These are phyloP conservation scores for Tuber melanosporum DNA, from an alignment of 495 filamentous ascomycete genomes.

Conservation along the genomic window DNA sequence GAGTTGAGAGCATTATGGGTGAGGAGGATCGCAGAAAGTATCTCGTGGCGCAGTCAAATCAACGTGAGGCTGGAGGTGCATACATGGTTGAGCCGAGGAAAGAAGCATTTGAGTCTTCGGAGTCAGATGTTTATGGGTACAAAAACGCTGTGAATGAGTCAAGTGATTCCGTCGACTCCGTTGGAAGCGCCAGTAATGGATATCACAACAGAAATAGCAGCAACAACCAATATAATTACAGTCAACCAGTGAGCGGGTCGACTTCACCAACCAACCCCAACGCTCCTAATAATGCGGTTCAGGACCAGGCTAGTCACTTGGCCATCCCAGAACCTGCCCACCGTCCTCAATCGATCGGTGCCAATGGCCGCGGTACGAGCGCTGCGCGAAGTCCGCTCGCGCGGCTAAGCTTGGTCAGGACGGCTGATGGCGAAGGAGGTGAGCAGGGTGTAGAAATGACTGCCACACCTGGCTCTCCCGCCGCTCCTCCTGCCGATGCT, in stretches of 20 bases:
- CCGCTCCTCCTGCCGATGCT: constrained; percentile 10
- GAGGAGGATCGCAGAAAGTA: constrained; percentile 69
- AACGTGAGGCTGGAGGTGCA: constrained; percentile 50
- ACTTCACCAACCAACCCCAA: constrained; percentile 26
- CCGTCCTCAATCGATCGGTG: constrained; percentile 7
- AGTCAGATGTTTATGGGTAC: constrained; percentile 47
- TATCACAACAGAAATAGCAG: constrained; percentile 27
- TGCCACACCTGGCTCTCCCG: constrained; percentile 11
- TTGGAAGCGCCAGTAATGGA: constrained; percentile 32
- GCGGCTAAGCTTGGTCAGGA: constrained; percentile 39
- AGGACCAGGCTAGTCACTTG: constrained; percentile 22
- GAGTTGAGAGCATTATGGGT: constrained; percentile 77
- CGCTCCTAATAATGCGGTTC: constrained; percentile 6
- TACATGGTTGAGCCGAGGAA: constrained; percentile 50
- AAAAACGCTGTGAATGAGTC: constrained; percentile 45
- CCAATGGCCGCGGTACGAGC: constrained; percentile 21
- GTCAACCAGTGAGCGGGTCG: constrained; percentile 31
- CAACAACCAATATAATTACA: constrained; percentile 35
- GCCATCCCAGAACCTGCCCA: constrained; percentile 38
- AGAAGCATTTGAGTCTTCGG: constrained; percentile 51
- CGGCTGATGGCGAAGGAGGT: constrained; percentile 34
- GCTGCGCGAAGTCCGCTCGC: constrained; percentile 40
- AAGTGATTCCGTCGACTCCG: constrained; percentile 45
- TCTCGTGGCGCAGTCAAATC: constrained; percentile 59
- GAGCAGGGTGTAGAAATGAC: constrained; percentile 36